Conservation (phyloP, 1,284 basidiomycete genomes). For the Grifola frondosa region DNA sequence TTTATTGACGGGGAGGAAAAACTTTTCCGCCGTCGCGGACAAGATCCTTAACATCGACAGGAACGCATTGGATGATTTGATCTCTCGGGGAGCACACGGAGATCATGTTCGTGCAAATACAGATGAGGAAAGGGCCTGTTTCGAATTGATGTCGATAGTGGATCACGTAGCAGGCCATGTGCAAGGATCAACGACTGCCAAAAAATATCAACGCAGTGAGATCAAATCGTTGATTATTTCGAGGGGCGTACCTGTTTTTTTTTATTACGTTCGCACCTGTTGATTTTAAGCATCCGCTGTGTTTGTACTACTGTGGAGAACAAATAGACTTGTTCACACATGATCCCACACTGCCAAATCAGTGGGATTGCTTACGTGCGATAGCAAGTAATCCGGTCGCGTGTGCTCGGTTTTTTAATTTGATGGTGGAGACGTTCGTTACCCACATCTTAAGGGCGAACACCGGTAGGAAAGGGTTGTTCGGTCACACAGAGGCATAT, state of each 20-base stretch:
- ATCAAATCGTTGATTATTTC: neutral
- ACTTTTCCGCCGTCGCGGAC: no score
- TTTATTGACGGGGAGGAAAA: neutral
- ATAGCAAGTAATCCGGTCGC: slow-evolving; percentile 11
- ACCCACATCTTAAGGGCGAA: neutral
- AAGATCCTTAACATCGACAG: neutral
- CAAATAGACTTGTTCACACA: slow-evolving; percentile 2
- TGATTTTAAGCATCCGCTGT: slow-evolving; percentile 5
- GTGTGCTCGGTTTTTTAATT: slow-evolving; percentile 15
- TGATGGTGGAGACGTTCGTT: slow-evolving; percentile 5
- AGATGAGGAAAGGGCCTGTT: neutral
- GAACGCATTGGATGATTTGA: neutral
- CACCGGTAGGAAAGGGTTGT: neutral
- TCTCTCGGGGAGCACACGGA: neutral
- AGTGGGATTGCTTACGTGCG: neutral
- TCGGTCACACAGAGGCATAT: slow-evolving; percentile 5
- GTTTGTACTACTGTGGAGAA: slow-evolving; percentile 14
- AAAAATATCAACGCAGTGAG: slow-evolving; percentile 3
- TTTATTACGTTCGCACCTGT: slow-evolving; percentile 3
- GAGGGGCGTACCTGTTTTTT: neutral
- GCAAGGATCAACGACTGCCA: neutral
- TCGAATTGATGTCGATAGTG: neutral
- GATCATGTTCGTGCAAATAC: neutral
- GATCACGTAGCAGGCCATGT: neutral
- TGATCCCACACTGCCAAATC: neutral